Base-by-base conservation (phyloP, 2,329 filamentous ascomycete species). In the Alternaria burnsii region DNA sequence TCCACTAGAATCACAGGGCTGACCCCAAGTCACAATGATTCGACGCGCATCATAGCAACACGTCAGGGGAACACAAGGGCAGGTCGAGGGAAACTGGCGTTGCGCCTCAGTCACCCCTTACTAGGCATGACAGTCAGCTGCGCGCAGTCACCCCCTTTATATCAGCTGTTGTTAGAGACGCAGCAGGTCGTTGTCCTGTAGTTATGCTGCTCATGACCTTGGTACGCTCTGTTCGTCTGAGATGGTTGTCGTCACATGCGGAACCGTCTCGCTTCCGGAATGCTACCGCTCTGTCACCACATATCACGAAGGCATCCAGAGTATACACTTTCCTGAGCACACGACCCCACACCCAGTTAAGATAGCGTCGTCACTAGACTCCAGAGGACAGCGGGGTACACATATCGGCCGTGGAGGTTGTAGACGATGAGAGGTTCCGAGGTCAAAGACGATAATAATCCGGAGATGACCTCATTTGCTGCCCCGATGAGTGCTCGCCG, bases 391-490 rank as follows among this genome's bases (percentile, higher is more conserved):
- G 67, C 59, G 67, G 67, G 67, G 67, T 68, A 43, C 59, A 67
- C 59, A 47, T 24, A 51, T 63, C 65, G 66, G 67, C 63, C 62
- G 68, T 68, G 65, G 66, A 71, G 52, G 54, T 52, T n/a, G 44
- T 58, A 57, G 54, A 57, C 52, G 26, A 50, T 58, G 42, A 22
- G 42, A 43, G 42, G 47, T 61, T 54, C 67, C 66, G 70, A 70
- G 65, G 69, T 66, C 58, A 59, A 52, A 20, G 62, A 60, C 73
- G 72, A 75, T 61, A 74, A 75, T 71, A 67, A 66, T 11, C 66
- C 71, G 71, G 72, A 62, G 22, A 36, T 48, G 30, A 36, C 30
- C 46, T 48, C 46, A 36, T 38, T n/a, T 38, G 30, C 4, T 38
- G 46, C 16, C 16, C 30, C 11, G 20, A 5, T 18, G 32, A 50